Evolutionary conservation across 768 basidiomycete genomes (phyloP).

Genomic region (Lyophyllum shimeji): DNA sequence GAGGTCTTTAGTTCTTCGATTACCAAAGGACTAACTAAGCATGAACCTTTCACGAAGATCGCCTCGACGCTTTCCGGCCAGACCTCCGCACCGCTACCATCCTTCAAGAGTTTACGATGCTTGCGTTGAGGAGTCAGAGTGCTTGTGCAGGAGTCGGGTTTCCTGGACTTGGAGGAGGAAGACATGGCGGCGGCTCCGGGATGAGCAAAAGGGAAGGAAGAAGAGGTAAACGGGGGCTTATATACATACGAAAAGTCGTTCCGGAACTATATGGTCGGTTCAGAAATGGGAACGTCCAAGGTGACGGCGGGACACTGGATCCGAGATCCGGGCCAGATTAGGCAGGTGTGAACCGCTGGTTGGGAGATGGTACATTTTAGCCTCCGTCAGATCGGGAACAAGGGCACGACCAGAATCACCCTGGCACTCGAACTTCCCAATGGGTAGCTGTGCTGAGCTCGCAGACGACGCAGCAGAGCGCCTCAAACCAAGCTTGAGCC

Average conservation of each 20-base stretch:
- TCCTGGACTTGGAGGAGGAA: constrained; percentile 32
- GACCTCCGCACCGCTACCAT: constrained; percentile 72
- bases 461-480: not conserved
- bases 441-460: too few species aligned
- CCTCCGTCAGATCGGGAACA: constrained; percentile 22
- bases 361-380: constrained; percentile 40
- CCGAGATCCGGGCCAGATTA: constrained; percentile 45
- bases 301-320: constrained; percentile 20
- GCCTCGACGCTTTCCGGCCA: constrained; percentile 82
- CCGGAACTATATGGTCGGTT: constrained; percentile 26
- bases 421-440: not conserved
- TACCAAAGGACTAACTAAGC: constrained; percentile 2
- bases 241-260: constrained; percentile 28
- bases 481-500: not conserved
- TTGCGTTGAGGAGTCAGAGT: constrained; percentile 75
- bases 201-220: constrained; percentile 16
- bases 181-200: constrained; percentile 13
- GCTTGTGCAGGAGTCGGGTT: constrained; percentile 23
- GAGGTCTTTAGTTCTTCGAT: constrained; percentile 5
- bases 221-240: constrained; percentile 25
- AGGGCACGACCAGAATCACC: not conserved
- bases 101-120: constrained; percentile 82
- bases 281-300: constrained; percentile 22
- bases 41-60: constrained; percentile 71
- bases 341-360: constrained; percentile 48